phyloP scores from a whole-genome alignment of 768 basidiomycete species.

The Termitomyces titanicus region DNA sequence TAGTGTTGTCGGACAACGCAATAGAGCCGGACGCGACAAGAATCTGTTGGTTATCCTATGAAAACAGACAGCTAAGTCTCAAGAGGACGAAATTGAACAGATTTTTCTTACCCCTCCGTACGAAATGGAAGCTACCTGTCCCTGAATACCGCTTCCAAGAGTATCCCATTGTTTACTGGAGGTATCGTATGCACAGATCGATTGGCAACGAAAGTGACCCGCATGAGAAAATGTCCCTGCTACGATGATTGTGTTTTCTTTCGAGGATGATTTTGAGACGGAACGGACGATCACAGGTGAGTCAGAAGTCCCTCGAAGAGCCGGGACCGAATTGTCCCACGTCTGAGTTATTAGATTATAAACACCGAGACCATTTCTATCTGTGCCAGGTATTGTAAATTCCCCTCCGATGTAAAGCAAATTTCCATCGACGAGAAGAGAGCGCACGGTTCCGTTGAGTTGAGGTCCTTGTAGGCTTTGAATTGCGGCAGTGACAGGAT shows the following conservation, averaged over 20 bases:
- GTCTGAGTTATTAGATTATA: conserved; percentile 68
- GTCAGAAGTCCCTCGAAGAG: conserved; percentile 55
- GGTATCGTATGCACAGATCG: conserved; percentile 75
- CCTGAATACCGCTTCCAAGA: conserved; percentile 77
- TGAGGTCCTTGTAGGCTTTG: conserved; percentile 56
- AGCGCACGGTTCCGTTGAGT: conserved; percentile 70
- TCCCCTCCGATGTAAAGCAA: conserved; percentile 82
- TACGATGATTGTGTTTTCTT: conserved; percentile 65
- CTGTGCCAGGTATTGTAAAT: conserved; percentile 59
- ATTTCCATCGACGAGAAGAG: conserved; percentile 70
- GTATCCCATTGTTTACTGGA: conserved; percentile 70
- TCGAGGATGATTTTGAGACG: conserved; percentile 58
- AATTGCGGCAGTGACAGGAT: conserved; percentile 45
- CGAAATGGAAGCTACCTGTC: conserved; percentile 73
- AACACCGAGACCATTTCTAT: conserved; percentile 67
- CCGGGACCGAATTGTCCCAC: conserved; percentile 61
- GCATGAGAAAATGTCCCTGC: conserved; percentile 86
- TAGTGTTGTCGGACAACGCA: conserved; percentile 54
- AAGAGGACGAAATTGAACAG: not conserved
- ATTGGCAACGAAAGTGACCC: conserved; percentile 69
- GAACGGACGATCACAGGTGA: conserved; percentile 65
- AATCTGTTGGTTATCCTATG: conserved; percentile 58
- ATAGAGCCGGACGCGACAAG: conserved; percentile 84
- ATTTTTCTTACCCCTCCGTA: conserved; percentile 73
- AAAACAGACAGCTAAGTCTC: not conserved